Percentiles rank a stretch among this genome's conserved stretches.
These are phyloP conservation scores for Colletotrichum lindemuthianum DNA, from an alignment of 2,329 filamentous ascomycete genomes.

Conservation along the genomic window DNA sequence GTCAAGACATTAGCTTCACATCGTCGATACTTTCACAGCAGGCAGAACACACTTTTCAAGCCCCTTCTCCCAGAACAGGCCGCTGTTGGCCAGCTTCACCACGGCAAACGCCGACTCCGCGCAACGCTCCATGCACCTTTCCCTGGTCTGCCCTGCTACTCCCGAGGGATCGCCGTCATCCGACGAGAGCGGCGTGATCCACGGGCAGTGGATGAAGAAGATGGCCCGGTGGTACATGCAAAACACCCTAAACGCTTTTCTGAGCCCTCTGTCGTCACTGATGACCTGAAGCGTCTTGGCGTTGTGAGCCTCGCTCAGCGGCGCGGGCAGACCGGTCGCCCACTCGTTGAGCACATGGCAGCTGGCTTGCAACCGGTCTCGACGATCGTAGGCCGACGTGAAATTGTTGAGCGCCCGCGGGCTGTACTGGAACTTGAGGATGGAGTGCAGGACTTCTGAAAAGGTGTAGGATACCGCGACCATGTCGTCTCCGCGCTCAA, in stretches of 20 bases:
- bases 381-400: slow-evolving; percentile 6
- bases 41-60: slow-evolving; percentile 6
- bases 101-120: slow-evolving; percentile 28
- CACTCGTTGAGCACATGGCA: slow-evolving; percentile 26
- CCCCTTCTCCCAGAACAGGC: slow-evolving; percentile 23
- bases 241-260: slow-evolving; percentile 21
- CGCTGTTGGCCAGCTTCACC: slow-evolving; percentile 24
- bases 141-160: slow-evolving; percentile 8
- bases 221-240: slow-evolving; percentile 30
- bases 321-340: slow-evolving; percentile 8
- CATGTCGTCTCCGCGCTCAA: slow-evolving; percentile 27
- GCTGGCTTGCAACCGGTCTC: slow-evolving; percentile 24
- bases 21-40: background rate
- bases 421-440: slow-evolving; percentile 29
- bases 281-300: slow-evolving; percentile 16
- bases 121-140: slow-evolving; percentile 18
- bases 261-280: slow-evolving; percentile 11
- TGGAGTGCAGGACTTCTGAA: slow-evolving; percentile 22
- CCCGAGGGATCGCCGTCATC: slow-evolving; percentile 2
- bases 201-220: slow-evolving; percentile 25
- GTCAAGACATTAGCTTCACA: background rate
- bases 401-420: slow-evolving; percentile 20
- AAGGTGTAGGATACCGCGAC: slow-evolving; percentile 23
- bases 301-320: slow-evolving; percentile 18
- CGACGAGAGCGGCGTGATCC: slow-evolving; percentile 6